Base-by-base conservation (phyloP, 176 grass and related monocot genomes). In the Cymbopogon citratus region DNA sequence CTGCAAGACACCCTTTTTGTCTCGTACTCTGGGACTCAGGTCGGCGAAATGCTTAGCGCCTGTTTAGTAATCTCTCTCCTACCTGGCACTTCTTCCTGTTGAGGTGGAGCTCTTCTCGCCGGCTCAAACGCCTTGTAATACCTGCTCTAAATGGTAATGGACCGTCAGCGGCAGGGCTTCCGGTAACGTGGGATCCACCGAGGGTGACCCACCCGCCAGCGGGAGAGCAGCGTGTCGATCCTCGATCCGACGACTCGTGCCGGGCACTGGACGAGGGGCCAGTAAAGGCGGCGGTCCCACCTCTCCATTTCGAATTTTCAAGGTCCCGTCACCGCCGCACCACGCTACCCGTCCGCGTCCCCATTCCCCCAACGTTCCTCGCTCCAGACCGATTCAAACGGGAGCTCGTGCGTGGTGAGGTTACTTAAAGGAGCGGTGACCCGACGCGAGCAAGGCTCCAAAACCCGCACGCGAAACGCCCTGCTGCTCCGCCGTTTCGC, bases 281-380 rank as follows among this genome's bases (percentile, higher is more conserved):
- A 36, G 83, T 49, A 79, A 78, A 71, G 27, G 59, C 26, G 0
- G 63, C 18, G 73, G 85, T 49, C 49, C 65, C 78, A 56, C 57
- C 13, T 2, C 7, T 11, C 18, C 29, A 69, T 86, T 86, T 83
- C 81, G 73, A 73, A 86, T 71, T 71, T 76, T 2, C 1, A 0
- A 7, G 45, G 38, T 85, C 51, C 18, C 38, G 14, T 80, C 76
- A 80, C 87, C 69, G 70, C 52, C 1, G 29, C 61, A 24, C 56
- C 44, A 12, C 51, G 6, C 51, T 19, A 54, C 48, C 15, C 48
- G 48, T n/a, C 19, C 19, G 19, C 6, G 6, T 21, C 13, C 12
- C 12, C 3, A 75, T 54, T 7, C 29, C 29, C 24, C 61, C 4
- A 69, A 48, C 63, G 78, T 69, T 70, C 69, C 25, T 36, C 62